phyloP scores from a whole-genome alignment of 228 moss, liverwort and hornwort genomes.

The Sphagnum fallax region DNA sequence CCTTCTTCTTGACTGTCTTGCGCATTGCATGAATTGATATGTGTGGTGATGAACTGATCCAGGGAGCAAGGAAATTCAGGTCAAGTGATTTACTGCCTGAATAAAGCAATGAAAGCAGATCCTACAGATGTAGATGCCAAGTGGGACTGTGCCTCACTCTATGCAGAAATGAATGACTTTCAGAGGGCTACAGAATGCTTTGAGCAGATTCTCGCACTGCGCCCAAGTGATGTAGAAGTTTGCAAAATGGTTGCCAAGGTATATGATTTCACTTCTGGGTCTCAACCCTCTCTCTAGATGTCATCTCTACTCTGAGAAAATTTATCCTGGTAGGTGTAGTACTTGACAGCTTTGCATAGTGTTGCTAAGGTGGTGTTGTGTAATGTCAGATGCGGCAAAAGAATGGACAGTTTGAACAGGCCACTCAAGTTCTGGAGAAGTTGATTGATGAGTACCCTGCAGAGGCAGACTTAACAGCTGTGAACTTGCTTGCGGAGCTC shows the following conservation, averaged over 20 bases:
- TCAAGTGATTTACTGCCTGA: conserved; percentile 93
- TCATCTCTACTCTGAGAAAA: not conserved
- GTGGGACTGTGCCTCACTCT: conserved; percentile 95
- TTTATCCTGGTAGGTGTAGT: not conserved
- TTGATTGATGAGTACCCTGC: conserved; percentile 78
- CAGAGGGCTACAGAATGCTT: conserved; percentile 88
- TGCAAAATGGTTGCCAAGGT: conserved; percentile 99
- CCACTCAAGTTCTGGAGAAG: conserved; percentile 75
- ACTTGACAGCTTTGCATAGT: too few relatives aligned
- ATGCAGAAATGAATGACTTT: conserved; percentile 73
- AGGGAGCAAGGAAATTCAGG: conserved; percentile 95
- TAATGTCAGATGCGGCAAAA: conserved; percentile 85
- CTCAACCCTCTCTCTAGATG: not conserved
- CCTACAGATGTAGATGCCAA: conserved; percentile 94
- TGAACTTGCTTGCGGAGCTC: conserved; percentile 87
- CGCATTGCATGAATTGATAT: not conserved
- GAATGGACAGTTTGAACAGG: conserved; percentile 79
- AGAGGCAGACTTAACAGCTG: conserved; percentile 90
- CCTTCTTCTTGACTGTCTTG: too few relatives aligned
- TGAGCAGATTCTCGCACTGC: conserved; percentile 73
- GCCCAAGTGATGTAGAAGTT: conserved; percentile 82
- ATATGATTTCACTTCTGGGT: not conserved
- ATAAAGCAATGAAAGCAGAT: conserved; percentile 93
- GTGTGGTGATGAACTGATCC: not conserved
- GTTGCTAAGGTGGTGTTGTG: conserved; percentile 8